Conservation (phyloP, 169 alveolate species). For the Pseudocohnilembus persalinus region DNA sequence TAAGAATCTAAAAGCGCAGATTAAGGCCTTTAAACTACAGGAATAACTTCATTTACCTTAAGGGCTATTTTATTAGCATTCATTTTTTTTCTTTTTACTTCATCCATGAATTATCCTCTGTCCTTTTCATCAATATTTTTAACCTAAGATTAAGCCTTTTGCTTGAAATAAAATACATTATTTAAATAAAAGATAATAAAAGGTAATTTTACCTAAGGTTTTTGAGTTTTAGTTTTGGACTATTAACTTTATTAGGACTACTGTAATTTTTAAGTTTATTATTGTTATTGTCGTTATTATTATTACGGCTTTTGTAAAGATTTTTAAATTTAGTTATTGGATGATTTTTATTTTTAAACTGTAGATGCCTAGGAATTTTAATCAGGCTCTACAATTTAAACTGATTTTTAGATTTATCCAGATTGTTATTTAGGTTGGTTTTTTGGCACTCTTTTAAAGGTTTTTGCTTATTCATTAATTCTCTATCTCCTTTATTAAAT, state of each 20-base stretch:
- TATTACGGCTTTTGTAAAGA: background rate
- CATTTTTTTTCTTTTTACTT: constrained; percentile 9
- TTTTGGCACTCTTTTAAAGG: background rate
- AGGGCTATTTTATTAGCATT: constrained; percentile 19
- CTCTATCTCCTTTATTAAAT: constrained; percentile 7
- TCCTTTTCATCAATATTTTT: background rate
- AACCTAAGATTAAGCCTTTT: background rate
- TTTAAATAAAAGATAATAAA: no score
- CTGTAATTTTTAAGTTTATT: background rate
- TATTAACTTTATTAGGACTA: background rate
- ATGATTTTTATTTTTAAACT: no score
- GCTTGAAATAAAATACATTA: no score
- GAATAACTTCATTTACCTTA: constrained; percentile 29
- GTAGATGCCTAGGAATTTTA: no score
- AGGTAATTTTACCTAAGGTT: background rate
- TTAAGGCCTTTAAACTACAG: background rate
- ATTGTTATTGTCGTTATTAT: no score
- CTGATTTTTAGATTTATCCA: background rate
- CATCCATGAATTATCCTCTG: constrained; percentile 3
- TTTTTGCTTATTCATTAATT: constrained; percentile 6
- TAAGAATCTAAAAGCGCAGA: background rate
- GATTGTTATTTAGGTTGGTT: background rate
- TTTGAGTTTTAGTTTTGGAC: background rate
- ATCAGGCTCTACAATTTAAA: background rate
- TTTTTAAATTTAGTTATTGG: background rate